phyloP scores from a whole-genome alignment of 2,329 filamentous ascomycete species.

The Fusarium mundagurra region DNA sequence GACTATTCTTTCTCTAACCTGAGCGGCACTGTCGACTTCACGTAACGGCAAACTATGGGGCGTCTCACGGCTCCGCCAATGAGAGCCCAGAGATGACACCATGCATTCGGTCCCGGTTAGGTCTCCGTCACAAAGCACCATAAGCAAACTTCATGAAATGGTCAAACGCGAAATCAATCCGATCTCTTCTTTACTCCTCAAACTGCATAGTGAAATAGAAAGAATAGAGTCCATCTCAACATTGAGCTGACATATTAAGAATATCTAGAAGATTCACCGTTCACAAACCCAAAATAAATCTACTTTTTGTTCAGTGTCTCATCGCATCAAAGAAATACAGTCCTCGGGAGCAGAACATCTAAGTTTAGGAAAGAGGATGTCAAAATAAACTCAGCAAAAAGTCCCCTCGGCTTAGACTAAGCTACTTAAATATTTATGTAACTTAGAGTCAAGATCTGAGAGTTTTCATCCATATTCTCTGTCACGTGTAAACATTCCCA shows the following conservation, averaged over 20 bases:
- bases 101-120: neutral
- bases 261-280: neutral
- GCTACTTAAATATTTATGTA: fast-evolving
- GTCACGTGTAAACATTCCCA: neutral
- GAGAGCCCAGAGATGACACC: too few relatives aligned
- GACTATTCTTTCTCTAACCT: neutral
- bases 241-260: fast-evolving
- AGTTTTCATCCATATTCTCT: neutral
- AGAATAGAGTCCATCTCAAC: fast-evolving
- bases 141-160: neutral
- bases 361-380: neutral
- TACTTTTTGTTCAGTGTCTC: fast-evolving
- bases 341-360: neutral
- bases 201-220: neutral
- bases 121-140: neutral
- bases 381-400: neutral
- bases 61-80: neutral
- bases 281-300: fast-evolving
- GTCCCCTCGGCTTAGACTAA: neutral
- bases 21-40: neutral
- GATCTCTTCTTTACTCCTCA: too few relatives aligned
- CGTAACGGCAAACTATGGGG: neutral
- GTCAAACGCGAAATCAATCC: too few relatives aligned
- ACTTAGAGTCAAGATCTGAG: neutral
- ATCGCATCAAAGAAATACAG: neutral